These are phyloP conservation scores for Lactuca saligna DNA, from an alignment of 129 eudicot species.

Conservation along the genomic window DNA sequence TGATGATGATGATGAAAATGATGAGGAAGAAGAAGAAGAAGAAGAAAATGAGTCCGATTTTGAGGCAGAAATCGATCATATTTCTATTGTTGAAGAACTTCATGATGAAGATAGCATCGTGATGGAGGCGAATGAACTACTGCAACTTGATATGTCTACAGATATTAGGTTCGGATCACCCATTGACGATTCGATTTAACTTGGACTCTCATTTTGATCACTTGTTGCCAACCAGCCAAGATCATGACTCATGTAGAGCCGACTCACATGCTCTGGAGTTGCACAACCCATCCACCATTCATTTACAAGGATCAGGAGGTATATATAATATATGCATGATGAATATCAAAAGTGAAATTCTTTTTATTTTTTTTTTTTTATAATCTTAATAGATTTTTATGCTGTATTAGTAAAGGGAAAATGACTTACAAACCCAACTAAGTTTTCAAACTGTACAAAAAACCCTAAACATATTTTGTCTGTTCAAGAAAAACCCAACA, in stretches of 20 bases:
- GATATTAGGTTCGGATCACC: conserved; percentile 60
- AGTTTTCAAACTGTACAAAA: too few species aligned
- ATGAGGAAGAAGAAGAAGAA: conserved; percentile 27
- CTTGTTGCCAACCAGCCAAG: conserved; percentile 23
- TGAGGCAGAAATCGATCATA: conserved; percentile 32
- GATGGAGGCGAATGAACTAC: conserved; percentile 37
- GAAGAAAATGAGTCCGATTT: conserved; percentile 37
- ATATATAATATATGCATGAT: background rate
- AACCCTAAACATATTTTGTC: too few species aligned
- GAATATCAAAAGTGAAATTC: too few species aligned
- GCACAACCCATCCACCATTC: conserved; percentile 23
- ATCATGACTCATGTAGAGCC: conserved; percentile 27
- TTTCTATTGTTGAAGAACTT: background rate
- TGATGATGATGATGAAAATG: conserved; percentile 14
- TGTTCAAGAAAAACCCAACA: too few species aligned
- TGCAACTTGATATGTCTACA: conserved; percentile 51
- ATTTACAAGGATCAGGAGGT: conserved; percentile 40
- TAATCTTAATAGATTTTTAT: too few species aligned
- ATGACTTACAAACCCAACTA: too few species aligned
- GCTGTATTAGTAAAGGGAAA: too few species aligned
- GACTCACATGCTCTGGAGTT: conserved; percentile 26
- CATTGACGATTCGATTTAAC: conserved; percentile 50
- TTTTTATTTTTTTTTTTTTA: too few species aligned
- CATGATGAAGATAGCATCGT: background rate
- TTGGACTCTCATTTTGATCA: conserved; percentile 39